Evolutionary conservation across 2,329 filamentous ascomycete genomes (phyloP), one percentile per base, ranked within the genome.

Genomic region (Rosellinia necatrix): DNA sequence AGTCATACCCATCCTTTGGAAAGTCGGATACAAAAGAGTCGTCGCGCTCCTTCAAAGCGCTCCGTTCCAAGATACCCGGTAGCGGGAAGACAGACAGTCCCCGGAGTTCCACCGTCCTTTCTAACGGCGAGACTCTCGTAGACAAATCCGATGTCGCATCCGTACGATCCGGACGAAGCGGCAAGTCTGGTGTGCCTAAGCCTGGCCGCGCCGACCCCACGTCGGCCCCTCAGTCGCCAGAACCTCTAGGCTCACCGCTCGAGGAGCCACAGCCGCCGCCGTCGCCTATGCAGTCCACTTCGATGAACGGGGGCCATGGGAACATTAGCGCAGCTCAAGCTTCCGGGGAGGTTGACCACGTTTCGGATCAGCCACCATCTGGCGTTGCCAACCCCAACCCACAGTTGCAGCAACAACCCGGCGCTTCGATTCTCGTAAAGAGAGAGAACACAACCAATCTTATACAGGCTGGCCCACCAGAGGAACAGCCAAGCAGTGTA

Each of bases 1-100:
- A 91, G 73, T 90, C 91, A 25, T 96, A 94, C 73, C 93, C 92
- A 24, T 96, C 93, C 24, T 93, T 97, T 72, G 90, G 90, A 76
- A 89, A 89, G 71, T 91, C 92, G 53, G 93, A 97, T 71, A 97
- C 93, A 24, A 93, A 92, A 72, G 92, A 96, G 64, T 97, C 92
- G 6, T 85, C 89, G 27, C 89, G 92, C 63, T 97, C 92, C 4
- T 87, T 97, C 73, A 86, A 90, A 64, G 88, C 86, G 34, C 83
- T 97, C 64, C 84, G 91, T 58, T 96, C 91, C 60, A 97, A 97
- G 76, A 97, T 96, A 58, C 91, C 90, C 2, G 90, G 89, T 30
- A 80, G 74, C 63, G 80, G 79, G 60, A 90, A 85, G 69, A 84
- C 79, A 41, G 92, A 96, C 69, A 96, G 92, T 71, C 92, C 92